A percentile compares a stretch with the other conserved stretches of the same genome.
phyloP scores from a whole-genome alignment of 345 rosid species.

The Syzygium oleosum region DNA sequence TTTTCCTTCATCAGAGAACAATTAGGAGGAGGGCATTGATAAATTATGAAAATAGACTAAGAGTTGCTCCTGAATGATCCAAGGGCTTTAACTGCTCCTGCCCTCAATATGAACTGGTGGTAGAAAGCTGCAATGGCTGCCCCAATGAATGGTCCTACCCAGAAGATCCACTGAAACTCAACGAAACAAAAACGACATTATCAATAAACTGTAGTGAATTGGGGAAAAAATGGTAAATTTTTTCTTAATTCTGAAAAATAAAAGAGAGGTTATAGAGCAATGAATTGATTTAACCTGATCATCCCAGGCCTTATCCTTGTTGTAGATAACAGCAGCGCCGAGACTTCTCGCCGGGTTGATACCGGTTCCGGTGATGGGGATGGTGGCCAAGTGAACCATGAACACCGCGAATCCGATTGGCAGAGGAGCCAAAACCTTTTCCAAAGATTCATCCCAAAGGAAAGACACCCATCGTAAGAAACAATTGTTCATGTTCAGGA shows the following conservation, averaged over 20 bases:
- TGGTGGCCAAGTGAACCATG: conserved; percentile 24
- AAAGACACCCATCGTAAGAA: background rate
- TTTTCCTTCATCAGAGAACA: background rate
- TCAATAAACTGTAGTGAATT: background rate
- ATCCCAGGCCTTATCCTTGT: conserved; percentile 9
- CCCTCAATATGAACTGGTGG: conserved; percentile 12
- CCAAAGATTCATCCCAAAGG: background rate
- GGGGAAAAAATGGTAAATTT: background rate
- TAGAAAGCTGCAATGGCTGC: conserved; percentile 15
- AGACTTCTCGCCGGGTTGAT: conserved; percentile 23
- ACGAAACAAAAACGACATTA: background rate
- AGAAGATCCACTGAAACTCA: conserved; percentile 18
- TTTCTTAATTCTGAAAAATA: background rate
- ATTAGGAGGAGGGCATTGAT: background rate
- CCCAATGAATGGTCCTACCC: conserved; percentile 22
- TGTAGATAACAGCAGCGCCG: conserved; percentile 15
- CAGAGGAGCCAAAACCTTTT: conserved; percentile 15
- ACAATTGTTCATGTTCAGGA: background rate
- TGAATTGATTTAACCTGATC: conserved; percentile 6
- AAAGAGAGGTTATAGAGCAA: background rate
- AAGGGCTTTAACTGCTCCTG: conserved; percentile 12
- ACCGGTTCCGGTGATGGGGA: conserved; percentile 17
- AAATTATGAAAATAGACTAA: background rate
- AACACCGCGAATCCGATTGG: conserved; percentile 23
- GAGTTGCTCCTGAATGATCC: conserved; percentile 18